A percentile compares a stretch with the other conserved stretches of the same genome.
Evolutionary conservation across 2,329 filamentous ascomycete genomes (phyloP).

Genomic region (Lachnellula arida): DNA sequence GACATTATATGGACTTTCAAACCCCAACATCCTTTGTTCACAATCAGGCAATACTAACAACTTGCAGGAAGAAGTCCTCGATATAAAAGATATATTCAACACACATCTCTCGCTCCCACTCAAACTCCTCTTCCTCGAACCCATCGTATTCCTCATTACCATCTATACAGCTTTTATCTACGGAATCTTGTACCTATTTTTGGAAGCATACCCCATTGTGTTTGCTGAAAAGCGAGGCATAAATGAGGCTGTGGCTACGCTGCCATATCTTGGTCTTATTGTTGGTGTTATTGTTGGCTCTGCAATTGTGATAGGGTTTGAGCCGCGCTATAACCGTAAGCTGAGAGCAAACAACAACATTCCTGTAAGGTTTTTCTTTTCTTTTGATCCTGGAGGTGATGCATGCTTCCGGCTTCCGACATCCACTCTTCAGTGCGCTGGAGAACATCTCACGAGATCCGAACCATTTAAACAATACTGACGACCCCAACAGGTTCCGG

Average conservation of each 20-base stretch:
- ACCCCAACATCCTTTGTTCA: too few species aligned
- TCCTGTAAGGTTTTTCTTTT: constrained; percentile 9
- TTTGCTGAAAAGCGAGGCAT: constrained; percentile 36
- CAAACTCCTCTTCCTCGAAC: constrained; percentile 57
- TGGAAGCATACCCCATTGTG: constrained; percentile 46
- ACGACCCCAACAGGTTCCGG: constrained; percentile 27
- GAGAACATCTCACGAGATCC: too few species aligned
- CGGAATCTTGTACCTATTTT: constrained; percentile 49
- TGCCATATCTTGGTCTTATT: constrained; percentile 35
- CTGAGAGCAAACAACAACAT: constrained; percentile 27
- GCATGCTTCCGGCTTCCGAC: too few species aligned
- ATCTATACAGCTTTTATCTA: constrained; percentile 49
- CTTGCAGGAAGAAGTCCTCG: constrained; percentile 34
- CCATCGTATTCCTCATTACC: constrained; percentile 54
- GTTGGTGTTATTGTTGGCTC: constrained; percentile 31
- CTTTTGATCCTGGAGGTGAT: too few species aligned
- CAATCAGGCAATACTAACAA: too few species aligned
- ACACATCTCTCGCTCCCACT: constrained; percentile 36
- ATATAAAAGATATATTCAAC: constrained; percentile 32
- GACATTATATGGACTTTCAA: too few species aligned
- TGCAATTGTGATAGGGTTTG: constrained; percentile 25
- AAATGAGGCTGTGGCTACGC: constrained; percentile 36
- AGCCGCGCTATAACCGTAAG: constrained; percentile 30
- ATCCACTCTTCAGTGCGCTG: too few species aligned
- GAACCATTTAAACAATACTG: too few species aligned